These are phyloP conservation scores for Coniochaeta sp. DNA, from an alignment of 2,329 filamentous ascomycete species.

Conservation along the genomic window DNA sequence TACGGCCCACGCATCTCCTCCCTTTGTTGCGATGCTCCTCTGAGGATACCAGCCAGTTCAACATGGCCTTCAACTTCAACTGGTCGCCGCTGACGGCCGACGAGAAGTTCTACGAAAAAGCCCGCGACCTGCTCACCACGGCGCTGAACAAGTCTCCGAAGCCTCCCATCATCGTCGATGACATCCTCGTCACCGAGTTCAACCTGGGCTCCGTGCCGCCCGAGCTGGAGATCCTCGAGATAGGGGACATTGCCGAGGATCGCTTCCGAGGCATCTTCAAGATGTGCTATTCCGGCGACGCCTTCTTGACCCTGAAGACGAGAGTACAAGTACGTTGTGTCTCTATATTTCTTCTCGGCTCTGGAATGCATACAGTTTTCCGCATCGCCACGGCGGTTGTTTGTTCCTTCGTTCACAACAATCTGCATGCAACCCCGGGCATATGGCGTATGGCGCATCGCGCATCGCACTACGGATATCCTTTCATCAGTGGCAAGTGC, in stretches of 20 bases:
- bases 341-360: background rate
- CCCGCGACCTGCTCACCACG: conserved; percentile 87
- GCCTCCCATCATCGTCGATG: conserved; percentile 97
- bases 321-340: conserved; percentile 69
- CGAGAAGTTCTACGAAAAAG: conserved; percentile 81
- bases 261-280: conserved; percentile 98
- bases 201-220: conserved; percentile 93
- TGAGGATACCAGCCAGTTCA: conserved; percentile 33
- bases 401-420: background rate
- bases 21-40: conserved; percentile 11
- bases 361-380: background rate
- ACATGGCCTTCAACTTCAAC: conserved; percentile 99
- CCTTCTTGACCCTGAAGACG: conserved; percentile 90
- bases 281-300: conserved; percentile 96
- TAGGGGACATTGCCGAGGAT: conserved; percentile 95
- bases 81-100: conserved; percentile 98
- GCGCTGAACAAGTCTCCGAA: conserved; percentile 97
- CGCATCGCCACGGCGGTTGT: background rate
- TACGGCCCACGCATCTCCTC: conserved; percentile 3
- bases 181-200: conserved; percentile 96
- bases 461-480: no score
- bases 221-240: conserved; percentile 93
- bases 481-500: background rate
- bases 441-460: background rate
- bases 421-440: background rate